These are phyloP conservation scores for Venturia carpophila DNA, from an alignment of 2,329 filamentous ascomycete genomes.

Conservation along the genomic window DNA sequence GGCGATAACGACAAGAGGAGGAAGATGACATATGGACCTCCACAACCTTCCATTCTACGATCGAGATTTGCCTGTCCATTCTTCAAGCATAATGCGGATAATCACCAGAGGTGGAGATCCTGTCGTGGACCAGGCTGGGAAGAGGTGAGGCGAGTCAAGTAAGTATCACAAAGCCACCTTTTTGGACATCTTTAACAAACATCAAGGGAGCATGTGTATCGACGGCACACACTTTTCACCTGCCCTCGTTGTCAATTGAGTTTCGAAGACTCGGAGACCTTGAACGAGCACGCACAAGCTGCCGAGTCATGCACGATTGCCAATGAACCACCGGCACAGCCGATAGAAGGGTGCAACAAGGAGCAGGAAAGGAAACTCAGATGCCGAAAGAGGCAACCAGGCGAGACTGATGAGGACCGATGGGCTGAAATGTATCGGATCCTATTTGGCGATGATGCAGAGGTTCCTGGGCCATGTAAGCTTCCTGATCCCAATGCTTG, in stretches of 20 bases:
- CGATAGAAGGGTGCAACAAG: conserved; percentile 17
- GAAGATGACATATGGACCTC: conserved; percentile 10
- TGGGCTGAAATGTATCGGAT: conserved; percentile 18
- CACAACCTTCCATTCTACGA: conserved; percentile 14
- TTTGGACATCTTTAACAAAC: neutral
- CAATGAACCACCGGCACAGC: neutral
- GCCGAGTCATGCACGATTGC: conserved; percentile 14
- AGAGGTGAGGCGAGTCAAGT: conserved; percentile 17
- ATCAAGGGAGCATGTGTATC: conserved; percentile 16
- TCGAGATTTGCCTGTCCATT: conserved; percentile 16
- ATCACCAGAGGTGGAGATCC: conserved; percentile 17
- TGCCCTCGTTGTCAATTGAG: conserved; percentile 11
- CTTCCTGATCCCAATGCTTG: neutral
- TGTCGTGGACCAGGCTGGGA: conserved; percentile 17
- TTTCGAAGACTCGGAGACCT: conserved; percentile 10
- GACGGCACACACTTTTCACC: conserved; percentile 12
- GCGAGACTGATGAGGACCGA: conserved; percentile 18
- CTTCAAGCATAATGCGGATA: conserved; percentile 16
- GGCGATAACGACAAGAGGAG: conserved; percentile 14
- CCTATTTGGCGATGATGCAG: conserved; percentile 14
- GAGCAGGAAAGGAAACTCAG: conserved; percentile 16
- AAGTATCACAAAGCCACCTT: neutral
- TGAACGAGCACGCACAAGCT: conserved; percentile 14
- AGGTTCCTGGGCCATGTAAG: conserved; percentile 16
- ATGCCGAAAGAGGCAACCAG: conserved; percentile 15